Conservation (phyloP, 2,329 filamentous ascomycete species). For the Escovopsis sp. region DNA sequence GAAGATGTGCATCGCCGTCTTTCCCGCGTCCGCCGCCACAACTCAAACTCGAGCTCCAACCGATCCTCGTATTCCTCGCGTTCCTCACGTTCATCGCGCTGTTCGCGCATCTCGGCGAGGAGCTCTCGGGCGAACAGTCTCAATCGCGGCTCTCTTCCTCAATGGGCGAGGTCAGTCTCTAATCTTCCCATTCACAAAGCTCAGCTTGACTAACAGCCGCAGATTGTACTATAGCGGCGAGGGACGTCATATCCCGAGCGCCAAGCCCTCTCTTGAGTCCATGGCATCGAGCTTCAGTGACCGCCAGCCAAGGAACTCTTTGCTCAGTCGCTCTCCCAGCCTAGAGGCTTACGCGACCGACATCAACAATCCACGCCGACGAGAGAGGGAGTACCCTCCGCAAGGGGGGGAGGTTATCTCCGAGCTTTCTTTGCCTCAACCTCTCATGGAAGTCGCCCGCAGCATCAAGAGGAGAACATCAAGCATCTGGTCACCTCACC, state of each 20-base stretch:
- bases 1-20: slow-evolving; percentile 36
- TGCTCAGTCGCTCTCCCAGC: slow-evolving; percentile 33
- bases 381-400: slow-evolving; percentile 23
- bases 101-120: slow-evolving; percentile 32
- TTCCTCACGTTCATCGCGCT: slow-evolving; percentile 41
- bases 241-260: slow-evolving; percentile 37
- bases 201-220: slow-evolving; percentile 4
- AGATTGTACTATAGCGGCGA: slow-evolving; percentile 59
- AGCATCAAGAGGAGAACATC: slow-evolving; percentile 35
- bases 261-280: slow-evolving; percentile 28
- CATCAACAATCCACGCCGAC: slow-evolving; percentile 31
- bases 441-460: slow-evolving; percentile 14
- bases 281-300: slow-evolving; percentile 32
- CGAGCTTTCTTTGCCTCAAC: slow-evolving; percentile 29
- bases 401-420: slow-evolving; percentile 9
- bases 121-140: slow-evolving; percentile 35
- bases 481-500: slow-evolving; percentile 59
- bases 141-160: slow-evolving; percentile 29
- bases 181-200: slow-evolving; percentile 1
- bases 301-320: slow-evolving; percentile 31
- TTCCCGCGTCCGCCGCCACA: slow-evolving; percentile 38
- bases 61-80: slow-evolving; percentile 18
- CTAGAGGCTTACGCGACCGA: slow-evolving; percentile 31
- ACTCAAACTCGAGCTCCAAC: slow-evolving; percentile 28
- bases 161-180: slow-evolving; percentile 36